These are phyloP conservation scores for Calycina marina DNA, from an alignment of 2,329 filamentous ascomycete species.

Conservation along the genomic window DNA sequence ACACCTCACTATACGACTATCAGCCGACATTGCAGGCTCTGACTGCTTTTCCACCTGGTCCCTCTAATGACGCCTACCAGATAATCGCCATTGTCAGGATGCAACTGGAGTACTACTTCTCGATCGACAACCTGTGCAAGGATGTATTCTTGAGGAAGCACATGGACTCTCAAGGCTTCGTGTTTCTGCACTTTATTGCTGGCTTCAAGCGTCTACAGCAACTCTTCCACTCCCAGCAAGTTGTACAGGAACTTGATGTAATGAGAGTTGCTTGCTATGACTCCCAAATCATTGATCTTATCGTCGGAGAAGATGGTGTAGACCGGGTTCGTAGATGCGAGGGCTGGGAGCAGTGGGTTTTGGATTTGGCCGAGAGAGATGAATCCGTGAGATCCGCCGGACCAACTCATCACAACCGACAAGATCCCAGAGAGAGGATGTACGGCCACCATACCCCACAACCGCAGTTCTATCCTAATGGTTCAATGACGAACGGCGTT, in stretches of 20 bases:
- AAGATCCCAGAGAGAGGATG: slow-evolving; percentile 9
- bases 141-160: slow-evolving; percentile 76
- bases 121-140: slow-evolving; percentile 86
- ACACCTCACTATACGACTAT: slow-evolving; percentile 42
- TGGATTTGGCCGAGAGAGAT: slow-evolving; percentile 57
- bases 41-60: slow-evolving; percentile 41
- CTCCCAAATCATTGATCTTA: slow-evolving; percentile 59
- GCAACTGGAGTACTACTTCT: slow-evolving; percentile 87
- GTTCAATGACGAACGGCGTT: slow-evolving; percentile 7
- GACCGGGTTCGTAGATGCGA: slow-evolving; percentile 65
- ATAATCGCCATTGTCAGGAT: slow-evolving; percentile 27
- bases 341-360: slow-evolving; percentile 68
- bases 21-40: slow-evolving; percentile 34
- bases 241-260: slow-evolving; percentile 58
- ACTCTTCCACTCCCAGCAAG: slow-evolving; percentile 46
- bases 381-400: slow-evolving; percentile 61
- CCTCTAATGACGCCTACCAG: slow-evolving; percentile 41
- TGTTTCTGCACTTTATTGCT: slow-evolving; percentile 63
- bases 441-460: slow-evolving; percentile 3
- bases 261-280: slow-evolving; percentile 63
- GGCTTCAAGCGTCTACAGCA: slow-evolving; percentile 75
- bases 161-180: slow-evolving; percentile 94
- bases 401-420: slow-evolving; percentile 27
- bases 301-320: slow-evolving; percentile 58
- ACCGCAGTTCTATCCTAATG: neutral